A percentile compares a stretch with the other conserved stretches of the same genome.
phyloP scores from a whole-genome alignment of 768 basidiomycete species.

The Hypholoma fasciculare region DNA sequence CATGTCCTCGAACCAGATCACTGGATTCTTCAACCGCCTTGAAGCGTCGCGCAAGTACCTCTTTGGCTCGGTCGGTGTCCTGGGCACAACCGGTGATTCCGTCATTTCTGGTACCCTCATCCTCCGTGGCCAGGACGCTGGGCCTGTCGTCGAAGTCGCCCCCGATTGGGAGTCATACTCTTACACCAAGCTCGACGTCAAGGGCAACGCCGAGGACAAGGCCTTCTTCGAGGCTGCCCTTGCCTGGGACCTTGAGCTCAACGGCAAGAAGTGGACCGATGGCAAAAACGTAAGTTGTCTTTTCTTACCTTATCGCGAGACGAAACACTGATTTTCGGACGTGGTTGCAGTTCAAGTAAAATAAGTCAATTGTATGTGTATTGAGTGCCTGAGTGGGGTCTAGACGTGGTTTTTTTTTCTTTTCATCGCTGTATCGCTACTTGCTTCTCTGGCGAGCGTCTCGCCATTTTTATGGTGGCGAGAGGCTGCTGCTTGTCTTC shows the following conservation, averaged over 20 bases:
- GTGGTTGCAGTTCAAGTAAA: conserved; percentile 4
- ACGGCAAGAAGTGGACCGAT: conserved; percentile 89
- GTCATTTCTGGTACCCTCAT: conserved; percentile 83
- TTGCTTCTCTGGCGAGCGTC: not conserved
- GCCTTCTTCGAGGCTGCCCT: conserved; percentile 90
- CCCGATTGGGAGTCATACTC: conserved; percentile 92
- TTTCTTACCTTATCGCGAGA: too few relatives aligned
- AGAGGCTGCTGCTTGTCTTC: not conserved
- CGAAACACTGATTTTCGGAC: not conserved
- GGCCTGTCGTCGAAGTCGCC: conserved; percentile 73
- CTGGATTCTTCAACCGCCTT: conserved; percentile 96
- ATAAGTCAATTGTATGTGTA: not conserved
- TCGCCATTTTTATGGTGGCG: not conserved
- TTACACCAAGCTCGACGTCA: conserved; percentile 77
- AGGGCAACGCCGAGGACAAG: conserved; percentile 69
- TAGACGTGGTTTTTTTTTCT: conserved; percentile 6
- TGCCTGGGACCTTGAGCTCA: conserved; percentile 90
- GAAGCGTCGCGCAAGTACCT: conserved; percentile 97
- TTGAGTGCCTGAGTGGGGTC: not conserved
- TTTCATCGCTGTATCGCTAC: conserved; percentile 7
- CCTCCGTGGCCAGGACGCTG: conserved; percentile 73
- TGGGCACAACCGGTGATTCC: conserved; percentile 77
- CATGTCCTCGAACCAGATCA: conserved; percentile 94
- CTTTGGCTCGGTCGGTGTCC: conserved; percentile 91
- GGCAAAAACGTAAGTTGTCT: conserved; percentile 78